These are phyloP conservation scores for Avena sativa DNA, from an alignment of 176 grass and related monocot genomes.

Conservation along the genomic window DNA sequence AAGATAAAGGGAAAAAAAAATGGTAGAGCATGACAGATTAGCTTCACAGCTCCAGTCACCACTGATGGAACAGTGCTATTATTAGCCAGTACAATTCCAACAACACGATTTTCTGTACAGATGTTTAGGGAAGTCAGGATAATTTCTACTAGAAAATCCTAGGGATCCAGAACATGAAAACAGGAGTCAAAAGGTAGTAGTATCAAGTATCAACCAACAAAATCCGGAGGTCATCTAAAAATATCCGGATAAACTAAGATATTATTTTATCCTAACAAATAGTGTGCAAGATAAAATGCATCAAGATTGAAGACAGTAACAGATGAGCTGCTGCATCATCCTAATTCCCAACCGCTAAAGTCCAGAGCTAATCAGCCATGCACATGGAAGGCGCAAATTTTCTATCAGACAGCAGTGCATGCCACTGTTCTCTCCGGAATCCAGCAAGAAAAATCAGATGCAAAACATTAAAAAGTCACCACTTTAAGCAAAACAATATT, in stretches of 20 bases:
- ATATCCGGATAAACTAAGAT: neutral
- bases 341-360: constrained; percentile 16
- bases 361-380: neutral
- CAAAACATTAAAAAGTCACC: neutral
- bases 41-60: neutral
- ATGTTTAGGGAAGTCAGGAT: neutral
- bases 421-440: neutral
- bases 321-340: neutral
- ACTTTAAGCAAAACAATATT: neutral
- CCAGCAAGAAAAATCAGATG: neutral
- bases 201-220: neutral
- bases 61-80: neutral
- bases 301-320: constrained; percentile 1
- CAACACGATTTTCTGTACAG: neutral
- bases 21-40: neutral
- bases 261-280: no score
- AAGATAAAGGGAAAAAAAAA: neutral
- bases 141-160: no score
- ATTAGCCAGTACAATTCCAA: neutral
- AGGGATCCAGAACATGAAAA: no score
- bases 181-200: neutral
- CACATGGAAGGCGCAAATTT: neutral
- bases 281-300: neutral
- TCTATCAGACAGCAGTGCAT: neutral
- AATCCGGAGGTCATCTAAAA: neutral